Percentiles rank a stretch among this genome's conserved stretches.
These are phyloP conservation scores for Phytopythium cucurbitacearum DNA, from an alignment of 352 stramenopile species.

Conservation along the genomic window DNA sequence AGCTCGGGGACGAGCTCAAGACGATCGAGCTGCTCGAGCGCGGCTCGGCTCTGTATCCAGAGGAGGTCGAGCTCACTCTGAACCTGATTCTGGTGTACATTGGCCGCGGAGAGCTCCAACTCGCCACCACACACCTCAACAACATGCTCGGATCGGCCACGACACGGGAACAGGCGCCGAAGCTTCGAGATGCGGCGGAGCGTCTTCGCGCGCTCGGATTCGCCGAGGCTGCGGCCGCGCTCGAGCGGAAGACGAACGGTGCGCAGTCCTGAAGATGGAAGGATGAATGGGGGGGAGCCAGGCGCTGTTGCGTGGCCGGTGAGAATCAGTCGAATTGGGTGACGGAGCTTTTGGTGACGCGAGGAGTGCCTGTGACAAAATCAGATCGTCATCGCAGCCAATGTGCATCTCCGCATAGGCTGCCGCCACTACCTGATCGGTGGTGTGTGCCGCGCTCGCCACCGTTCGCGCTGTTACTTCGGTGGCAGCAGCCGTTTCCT, in stretches of 20 bases:
- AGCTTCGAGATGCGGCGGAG: slow-evolving; percentile 13
- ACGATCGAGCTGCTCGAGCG: slow-evolving; percentile 27
- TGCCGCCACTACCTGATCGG: too few relatives aligned
- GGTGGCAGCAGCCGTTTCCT: too few relatives aligned
- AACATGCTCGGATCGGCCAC: slow-evolving; percentile 15
- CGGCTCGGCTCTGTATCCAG: slow-evolving; percentile 29
- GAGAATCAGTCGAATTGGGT: too few relatives aligned
- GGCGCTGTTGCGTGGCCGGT: too few relatives aligned
- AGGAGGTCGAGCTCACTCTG: slow-evolving; percentile 36
- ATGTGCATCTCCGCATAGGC: too few relatives aligned
- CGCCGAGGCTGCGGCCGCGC: slow-evolving; percentile 10
- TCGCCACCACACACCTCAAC: slow-evolving; percentile 19
- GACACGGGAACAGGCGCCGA: slow-evolving; percentile 7
- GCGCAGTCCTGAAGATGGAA: too few relatives aligned
- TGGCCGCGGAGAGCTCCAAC: slow-evolving; percentile 9
- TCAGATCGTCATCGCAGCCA: too few relatives aligned
- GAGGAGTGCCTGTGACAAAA: too few relatives aligned
- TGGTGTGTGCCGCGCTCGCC: too few relatives aligned
- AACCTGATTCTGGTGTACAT: slow-evolving; percentile 41
- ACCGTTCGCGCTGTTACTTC: too few relatives aligned
- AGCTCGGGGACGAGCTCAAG: slow-evolving; percentile 17
- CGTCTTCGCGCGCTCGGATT: slow-evolving; percentile 8
- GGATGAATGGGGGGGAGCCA: too few relatives aligned
- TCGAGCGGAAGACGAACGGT: slow-evolving; percentile 6
- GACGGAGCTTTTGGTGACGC: too few relatives aligned